phyloP scores from a whole-genome alignment of 441 rosid genomes.

The Gossypium schwendimanii region DNA sequence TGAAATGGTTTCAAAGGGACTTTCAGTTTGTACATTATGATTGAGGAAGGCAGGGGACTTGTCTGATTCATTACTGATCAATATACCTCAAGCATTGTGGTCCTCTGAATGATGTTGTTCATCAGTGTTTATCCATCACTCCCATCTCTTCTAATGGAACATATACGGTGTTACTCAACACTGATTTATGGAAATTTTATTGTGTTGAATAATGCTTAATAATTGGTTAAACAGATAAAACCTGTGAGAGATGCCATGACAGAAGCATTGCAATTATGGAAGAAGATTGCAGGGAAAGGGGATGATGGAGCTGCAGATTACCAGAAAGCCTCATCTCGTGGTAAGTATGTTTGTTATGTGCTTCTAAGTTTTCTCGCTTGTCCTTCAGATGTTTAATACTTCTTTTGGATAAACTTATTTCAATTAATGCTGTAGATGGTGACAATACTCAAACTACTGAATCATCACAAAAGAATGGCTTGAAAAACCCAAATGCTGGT shows the following conservation, averaged over 20 bases:
- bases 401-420: not conserved
- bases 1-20: not conserved
- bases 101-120: not conserved
- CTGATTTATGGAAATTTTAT: constrained; percentile 1
- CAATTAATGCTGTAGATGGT: constrained; percentile 28
- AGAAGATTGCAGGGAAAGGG: constrained; percentile 69
- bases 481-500: constrained; percentile 35
- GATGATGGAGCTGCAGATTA: constrained; percentile 57
- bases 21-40: not conserved
- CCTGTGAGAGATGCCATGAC: constrained; percentile 92
- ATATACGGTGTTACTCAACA: not conserved
- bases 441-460: constrained; percentile 31
- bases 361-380: not conserved
- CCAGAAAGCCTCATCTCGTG: constrained; percentile 51
- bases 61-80: not conserved
- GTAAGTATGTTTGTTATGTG: constrained; percentile 24
- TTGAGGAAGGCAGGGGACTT: not conserved
- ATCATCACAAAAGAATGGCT: constrained; percentile 33
- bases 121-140: not conserved
- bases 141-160: not conserved
- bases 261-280: constrained; percentile 92
- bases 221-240: constrained; percentile 57
- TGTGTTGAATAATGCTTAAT: constrained; percentile 10
- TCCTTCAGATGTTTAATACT: constrained; percentile 2
- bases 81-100: not conserved